Evolutionary conservation across 2,329 filamentous ascomycete genomes (phyloP), one percentile per base, ranked within the genome.

Genomic region (Rugonectria rugulosa): DNA sequence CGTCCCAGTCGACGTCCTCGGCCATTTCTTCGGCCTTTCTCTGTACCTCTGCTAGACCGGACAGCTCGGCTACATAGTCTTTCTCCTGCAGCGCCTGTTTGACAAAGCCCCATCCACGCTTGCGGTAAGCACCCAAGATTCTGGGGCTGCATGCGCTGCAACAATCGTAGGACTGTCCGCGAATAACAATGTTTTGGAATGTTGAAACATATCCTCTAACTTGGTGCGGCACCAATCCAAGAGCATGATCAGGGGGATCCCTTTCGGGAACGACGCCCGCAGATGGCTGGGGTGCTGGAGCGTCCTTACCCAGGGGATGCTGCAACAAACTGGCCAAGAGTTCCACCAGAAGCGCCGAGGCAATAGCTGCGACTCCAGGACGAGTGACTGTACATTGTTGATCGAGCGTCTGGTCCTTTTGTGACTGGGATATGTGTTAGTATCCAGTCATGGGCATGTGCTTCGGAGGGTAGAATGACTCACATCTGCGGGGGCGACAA

Each of bases 321-420:
- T 99, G 95, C 9, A 97, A 79, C 29, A 97, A 77, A 55, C 91
- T 96, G 9, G 93, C 88, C 23, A 99, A 82, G 5, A 98, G 81
- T 73, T 99, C 95, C 42, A 98, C 94, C 6, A 97, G 82, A 27
- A 96, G 81, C 2, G 92, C 91, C 3, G 95, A 97, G 7, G 95
- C 95, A 53, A 97, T 95, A 9, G 92, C 89, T 12, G 95, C 94
- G 29, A 97, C 87, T 14, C 95, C 95, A 1, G 95, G 95, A 9
- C 95, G 87, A 3, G 95, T 99, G 17, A 99, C 95, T 0, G 95
- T 99, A 74, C 95, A 99, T 75, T 98, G 95, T 72, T 99, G 95
- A 71, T 99, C 95, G 10, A 99, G 86, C 0, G 95, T 98, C 65
- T 93, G 91, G 68, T 97, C 92, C 74, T 94, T 97, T 70, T 97